These are phyloP conservation scores for Nigrograna mackinnonii DNA, from an alignment of 2,329 filamentous ascomycete species.

Conservation along the genomic window DNA sequence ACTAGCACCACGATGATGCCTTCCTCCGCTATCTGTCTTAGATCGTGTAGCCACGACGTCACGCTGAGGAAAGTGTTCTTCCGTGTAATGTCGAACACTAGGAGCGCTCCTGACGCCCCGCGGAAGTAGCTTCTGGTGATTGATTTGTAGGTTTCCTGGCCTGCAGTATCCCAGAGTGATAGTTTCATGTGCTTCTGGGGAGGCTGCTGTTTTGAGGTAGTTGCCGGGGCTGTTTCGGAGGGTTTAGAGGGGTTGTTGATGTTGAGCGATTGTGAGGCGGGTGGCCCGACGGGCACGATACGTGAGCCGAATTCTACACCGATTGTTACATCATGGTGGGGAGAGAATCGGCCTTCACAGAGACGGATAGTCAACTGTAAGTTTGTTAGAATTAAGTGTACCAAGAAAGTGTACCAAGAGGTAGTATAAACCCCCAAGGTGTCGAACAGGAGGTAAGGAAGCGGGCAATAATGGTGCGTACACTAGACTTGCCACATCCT, in stretches of 20 bases:
- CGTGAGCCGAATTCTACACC: constrained; percentile 94
- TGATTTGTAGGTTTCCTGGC: constrained; percentile 96
- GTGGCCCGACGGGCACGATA: constrained; percentile 87
- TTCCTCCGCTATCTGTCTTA: constrained; percentile 92
- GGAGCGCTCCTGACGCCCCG: constrained; percentile 74
- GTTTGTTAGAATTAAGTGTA: constrained; percentile 11
- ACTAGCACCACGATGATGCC: constrained; percentile 94
- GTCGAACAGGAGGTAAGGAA: no score
- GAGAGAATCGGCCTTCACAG: constrained; percentile 93
- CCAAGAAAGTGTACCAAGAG: no score
- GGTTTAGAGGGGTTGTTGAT: constrained; percentile 53
- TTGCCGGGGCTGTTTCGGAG: constrained; percentile 16
- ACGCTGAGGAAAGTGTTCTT: constrained; percentile 84
- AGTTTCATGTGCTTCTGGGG: constrained; percentile 85
- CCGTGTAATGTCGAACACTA: constrained; percentile 94
- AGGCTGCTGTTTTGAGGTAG: constrained; percentile 34
- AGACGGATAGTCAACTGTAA: constrained; percentile 83
- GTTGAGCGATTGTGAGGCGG: constrained; percentile 64
- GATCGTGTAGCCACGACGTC: constrained; percentile 90
- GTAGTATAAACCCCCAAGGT: no score
- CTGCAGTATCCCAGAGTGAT: constrained; percentile 92
- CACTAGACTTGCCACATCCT: constrained; percentile 88
- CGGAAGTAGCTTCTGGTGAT: constrained; percentile 95
- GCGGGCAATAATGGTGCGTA: constrained; percentile 39
- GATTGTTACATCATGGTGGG: constrained; percentile 95